Conservation (phyloP, 306 rosid genomes). For the Rosa persica region DNA sequence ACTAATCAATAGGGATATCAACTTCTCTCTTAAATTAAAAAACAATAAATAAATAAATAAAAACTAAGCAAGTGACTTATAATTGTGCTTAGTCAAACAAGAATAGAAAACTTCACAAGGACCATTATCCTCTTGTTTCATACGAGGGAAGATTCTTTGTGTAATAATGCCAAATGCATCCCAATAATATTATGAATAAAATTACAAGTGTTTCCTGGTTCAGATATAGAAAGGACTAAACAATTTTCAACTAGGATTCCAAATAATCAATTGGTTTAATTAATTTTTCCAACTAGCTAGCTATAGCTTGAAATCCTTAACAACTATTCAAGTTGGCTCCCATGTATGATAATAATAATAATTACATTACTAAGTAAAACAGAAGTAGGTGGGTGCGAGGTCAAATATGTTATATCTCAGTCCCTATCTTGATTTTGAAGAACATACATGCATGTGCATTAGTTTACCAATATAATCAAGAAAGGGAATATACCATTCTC, state of each 20-base stretch:
- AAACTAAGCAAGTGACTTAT: constrained; percentile 11
- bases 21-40: not conserved
- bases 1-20: not conserved
- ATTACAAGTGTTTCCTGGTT: constrained; percentile 24
- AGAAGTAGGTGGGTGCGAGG: constrained; percentile 27
- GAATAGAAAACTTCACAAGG: constrained; percentile 2
- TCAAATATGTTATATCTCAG: constrained; percentile 8
- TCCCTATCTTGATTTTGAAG: constrained; percentile 18
- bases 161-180: constrained; percentile 52
- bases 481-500: constrained; percentile 28
- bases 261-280: constrained; percentile 18
- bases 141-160: constrained; percentile 40
- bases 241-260: constrained; percentile 43
- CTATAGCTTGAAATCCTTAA: constrained; percentile 22
- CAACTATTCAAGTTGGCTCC: constrained; percentile 27
- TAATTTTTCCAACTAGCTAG: constrained; percentile 19
- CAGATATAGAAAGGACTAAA: constrained; percentile 22
- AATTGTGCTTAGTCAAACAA: constrained; percentile 22
- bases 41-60: not conserved
- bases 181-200: constrained; percentile 15
- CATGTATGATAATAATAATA: constrained; percentile 4
- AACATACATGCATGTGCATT: not conserved
- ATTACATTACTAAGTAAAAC: constrained; percentile 17
- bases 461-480: constrained; percentile 10
- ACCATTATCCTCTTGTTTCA: constrained; percentile 29